Evolutionary conservation across 2,329 filamentous ascomycete genomes (phyloP).

Genomic region (Colletotrichum higginsianum): DNA sequence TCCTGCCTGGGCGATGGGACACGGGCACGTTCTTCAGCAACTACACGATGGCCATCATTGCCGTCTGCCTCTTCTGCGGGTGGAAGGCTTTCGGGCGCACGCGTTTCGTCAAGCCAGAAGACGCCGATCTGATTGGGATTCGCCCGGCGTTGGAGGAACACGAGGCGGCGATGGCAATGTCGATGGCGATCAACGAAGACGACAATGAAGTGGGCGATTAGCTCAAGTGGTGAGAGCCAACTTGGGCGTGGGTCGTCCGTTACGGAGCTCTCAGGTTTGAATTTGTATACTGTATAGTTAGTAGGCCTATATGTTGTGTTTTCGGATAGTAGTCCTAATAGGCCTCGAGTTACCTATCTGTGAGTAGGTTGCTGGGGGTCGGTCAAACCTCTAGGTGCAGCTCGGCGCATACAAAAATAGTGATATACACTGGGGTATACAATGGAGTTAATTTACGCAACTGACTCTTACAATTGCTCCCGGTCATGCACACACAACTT

Average conservation of each 20-base stretch:
- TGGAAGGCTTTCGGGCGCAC: slow-evolving; percentile 75
- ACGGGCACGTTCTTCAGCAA: slow-evolving; percentile 73
- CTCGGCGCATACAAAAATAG: too few species aligned
- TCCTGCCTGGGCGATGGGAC: slow-evolving; percentile 62
- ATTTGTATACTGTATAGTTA: background rate
- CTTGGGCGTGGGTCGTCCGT: slow-evolving; percentile 3
- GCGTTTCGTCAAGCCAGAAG: slow-evolving; percentile 64
- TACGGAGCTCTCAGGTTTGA: slow-evolving; percentile 8
- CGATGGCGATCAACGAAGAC: background rate
- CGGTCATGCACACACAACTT: too few species aligned
- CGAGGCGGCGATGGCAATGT: slow-evolving; percentile 52
- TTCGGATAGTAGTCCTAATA: too few species aligned
- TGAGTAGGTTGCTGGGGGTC: too few species aligned
- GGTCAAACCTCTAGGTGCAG: too few species aligned
- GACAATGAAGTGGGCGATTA: background rate
- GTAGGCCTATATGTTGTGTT: too few species aligned
- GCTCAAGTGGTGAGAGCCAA: background rate
- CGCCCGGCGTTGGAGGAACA: slow-evolving; percentile 71
- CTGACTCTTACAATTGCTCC: too few species aligned
- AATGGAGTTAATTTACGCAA: too few species aligned
- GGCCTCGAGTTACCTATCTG: too few species aligned
- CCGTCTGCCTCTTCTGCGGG: slow-evolving; percentile 66
- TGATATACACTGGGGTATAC: too few species aligned
- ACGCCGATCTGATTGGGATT: slow-evolving; percentile 73
- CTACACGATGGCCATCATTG: slow-evolving; percentile 74